Evolutionary conservation across 2,329 filamentous ascomycete species (phyloP).

Genomic region (Fusarium falciforme): DNA sequence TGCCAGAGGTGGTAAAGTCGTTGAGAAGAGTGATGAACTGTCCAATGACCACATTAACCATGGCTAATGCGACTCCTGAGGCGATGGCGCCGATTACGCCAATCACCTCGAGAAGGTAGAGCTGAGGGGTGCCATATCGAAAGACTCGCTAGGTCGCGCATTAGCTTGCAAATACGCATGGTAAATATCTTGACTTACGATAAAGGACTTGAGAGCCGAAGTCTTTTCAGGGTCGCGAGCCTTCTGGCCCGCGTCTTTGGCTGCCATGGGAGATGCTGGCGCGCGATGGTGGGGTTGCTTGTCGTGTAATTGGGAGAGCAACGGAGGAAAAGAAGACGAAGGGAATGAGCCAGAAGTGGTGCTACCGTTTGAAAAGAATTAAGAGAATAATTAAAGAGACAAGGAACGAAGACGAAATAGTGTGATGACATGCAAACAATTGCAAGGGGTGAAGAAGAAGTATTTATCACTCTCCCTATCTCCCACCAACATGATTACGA

Average conservation of each 20-base stretch:
- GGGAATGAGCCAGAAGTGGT: not conserved
- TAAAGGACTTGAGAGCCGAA: not conserved
- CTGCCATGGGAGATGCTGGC: not conserved
- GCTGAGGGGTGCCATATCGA: not conserved
- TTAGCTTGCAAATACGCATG: not conserved
- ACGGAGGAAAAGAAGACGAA: not conserved
- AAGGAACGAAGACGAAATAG: not conserved
- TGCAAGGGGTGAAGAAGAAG: not conserved
- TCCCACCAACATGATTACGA: not conserved
- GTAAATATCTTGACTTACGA: not conserved
- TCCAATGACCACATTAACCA: conserved; percentile 46
- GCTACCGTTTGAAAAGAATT: not conserved
- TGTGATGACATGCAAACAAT: not conserved
- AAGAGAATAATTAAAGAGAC: not conserved
- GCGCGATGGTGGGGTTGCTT: not conserved
- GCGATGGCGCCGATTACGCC: not conserved
- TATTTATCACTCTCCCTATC: not conserved
- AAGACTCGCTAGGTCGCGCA: not conserved
- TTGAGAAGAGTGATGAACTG: conserved; percentile 42
- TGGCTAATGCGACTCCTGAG: conserved; percentile 40
- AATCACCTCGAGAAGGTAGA: not conserved
- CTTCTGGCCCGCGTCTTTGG: not conserved
- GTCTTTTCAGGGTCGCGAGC: not conserved
- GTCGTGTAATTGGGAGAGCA: not conserved
- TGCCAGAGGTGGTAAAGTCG: conserved; percentile 14